A percentile compares a stretch with the other conserved stretches of the same genome.
phyloP scores from a whole-genome alignment of 495 filamentous ascomycete genomes.

The Chlorociboria aeruginascens region DNA sequence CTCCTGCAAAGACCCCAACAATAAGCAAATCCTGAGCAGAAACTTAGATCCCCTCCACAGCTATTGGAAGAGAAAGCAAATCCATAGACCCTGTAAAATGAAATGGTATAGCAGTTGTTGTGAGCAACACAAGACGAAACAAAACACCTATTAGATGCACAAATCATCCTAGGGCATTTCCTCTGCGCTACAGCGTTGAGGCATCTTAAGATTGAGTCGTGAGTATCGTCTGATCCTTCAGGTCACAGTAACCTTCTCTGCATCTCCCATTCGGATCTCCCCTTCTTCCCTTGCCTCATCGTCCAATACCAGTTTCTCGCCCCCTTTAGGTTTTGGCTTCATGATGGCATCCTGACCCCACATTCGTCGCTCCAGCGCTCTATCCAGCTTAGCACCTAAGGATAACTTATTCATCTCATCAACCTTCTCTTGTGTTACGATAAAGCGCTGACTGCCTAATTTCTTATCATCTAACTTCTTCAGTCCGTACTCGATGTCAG shows the following conservation, averaged over 20 bases:
- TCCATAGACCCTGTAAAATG: neutral
- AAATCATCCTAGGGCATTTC: neutral
- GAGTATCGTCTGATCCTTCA: neutral
- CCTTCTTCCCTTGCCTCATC: conserved; percentile 19
- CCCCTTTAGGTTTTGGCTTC: conserved; percentile 29
- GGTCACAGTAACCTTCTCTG: neutral
- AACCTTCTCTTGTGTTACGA: conserved; percentile 67
- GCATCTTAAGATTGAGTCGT: neutral
- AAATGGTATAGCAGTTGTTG: neutral
- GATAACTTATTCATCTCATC: conserved; percentile 83
- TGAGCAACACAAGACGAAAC: neutral
- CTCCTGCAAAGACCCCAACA: neutral
- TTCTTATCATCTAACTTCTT: conserved; percentile 88
- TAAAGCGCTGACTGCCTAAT: conserved; percentile 73
- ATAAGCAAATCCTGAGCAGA: neutral
- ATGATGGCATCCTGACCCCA: conserved; percentile 84
- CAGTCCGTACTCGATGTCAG: conserved; percentile 67
- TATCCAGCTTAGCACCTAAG: conserved; percentile 85
- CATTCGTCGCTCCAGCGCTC: conserved; percentile 84
- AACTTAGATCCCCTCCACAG: too few species aligned
- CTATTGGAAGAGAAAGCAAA: neutral
- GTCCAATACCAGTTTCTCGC: conserved; percentile 23
- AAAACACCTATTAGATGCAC: neutral
- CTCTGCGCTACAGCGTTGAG: neutral
- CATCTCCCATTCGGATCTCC: neutral